Base-by-base conservation (phyloP, 2,329 filamentous ascomycete genomes). In the Didymella pinodella region DNA sequence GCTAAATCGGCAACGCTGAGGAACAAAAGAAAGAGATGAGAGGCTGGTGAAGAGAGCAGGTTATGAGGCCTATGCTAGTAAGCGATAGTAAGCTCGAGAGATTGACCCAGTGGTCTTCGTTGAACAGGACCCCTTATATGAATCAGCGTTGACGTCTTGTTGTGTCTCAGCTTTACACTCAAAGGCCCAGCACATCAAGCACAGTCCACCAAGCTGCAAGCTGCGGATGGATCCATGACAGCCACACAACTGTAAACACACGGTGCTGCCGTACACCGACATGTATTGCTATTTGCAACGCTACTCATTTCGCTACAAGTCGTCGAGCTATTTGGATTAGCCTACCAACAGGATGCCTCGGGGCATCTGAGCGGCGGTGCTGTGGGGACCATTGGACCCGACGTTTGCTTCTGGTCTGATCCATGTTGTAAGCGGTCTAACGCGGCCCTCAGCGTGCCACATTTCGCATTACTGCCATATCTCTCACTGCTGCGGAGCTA, bases 141-240 rank as follows among this genome's bases (percentile, higher is more conserved):
- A 64, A 36, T 60, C 52, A 62, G 26, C 47, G n/a, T 41, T 38
- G 58, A 59, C 51, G 34, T 61, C 48, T 56, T 56, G 46, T 50
- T 61, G 41, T 59, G 48, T 56, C 46, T 62, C 61, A 54, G 57
- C 45, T 54, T 31, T 45, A 41, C 47, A 41, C 47, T 48, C 48
- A 63, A 59, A 66, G 52, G 40, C 43, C 43, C 32, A 61, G 59
- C 63, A 44, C 54, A 62, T 60, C 58, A 50, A 34, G 61, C 38
- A 46, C 54, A 52, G 50, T 57, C 49, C 56, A 61, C 43, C 52
- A 44, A 59, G 62, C 65, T 67, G 65, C 59, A 62, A 57, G 62
- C 65, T 68, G 65, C 59, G 63, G 52, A 67, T 63, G 54, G 61
- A 57, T 43, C 53, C 55, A 51, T 54, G 56, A 43, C 63, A 65